Base-by-base conservation (phyloP, 1,284 basidiomycete species). In the Heterobasidion parviporum region DNA sequence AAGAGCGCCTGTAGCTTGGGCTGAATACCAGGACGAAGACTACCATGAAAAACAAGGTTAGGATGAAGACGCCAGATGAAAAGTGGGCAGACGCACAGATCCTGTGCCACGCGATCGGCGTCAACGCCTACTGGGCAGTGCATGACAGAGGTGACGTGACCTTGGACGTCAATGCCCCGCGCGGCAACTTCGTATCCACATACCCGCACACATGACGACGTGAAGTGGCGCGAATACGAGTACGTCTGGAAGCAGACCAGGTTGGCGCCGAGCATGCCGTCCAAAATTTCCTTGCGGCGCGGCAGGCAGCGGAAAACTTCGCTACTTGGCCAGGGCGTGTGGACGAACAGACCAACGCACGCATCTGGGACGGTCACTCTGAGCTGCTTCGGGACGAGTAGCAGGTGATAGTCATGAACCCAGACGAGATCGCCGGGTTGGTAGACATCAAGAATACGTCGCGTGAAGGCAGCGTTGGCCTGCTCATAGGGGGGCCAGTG, bases 111-210 rank as follows among this genome's bases (percentile, higher is more conserved):
- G 49, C 95, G 82, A 59, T 89, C 88, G 6, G 94, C 92, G 67
- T 99, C 96, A 60, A 99, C 88, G n/a, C 97, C 97, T 52, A 99
- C 97, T 0, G 96, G 94, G 68, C 93, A 97, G 71, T 98, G 92
- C 59, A 82, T 82, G 56, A 99, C 87, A 33, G 85, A 80, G 0
- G 92, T 89, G 55, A 93, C 82, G 64, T 91, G 90, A 0, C 96
- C 96, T 61, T 92, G 87, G 44, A 89, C 86, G 61, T 98, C 95
- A 60, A 98, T 94, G 1, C 94, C 70, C 12, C 66, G 59, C 3
- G 86, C 71, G 0, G 87, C 88, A 2, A 89, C 87, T 68, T 99
- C 97, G 72, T 94, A 94, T 3, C 96, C 96, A 70, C 93, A 95
- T 8, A 99, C 95, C 32, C 96, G 88, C 59, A 98, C 89, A 70